Conservation (phyloP, 768 basidiomycete species). For the Macrolepiota dolichaula region DNA sequence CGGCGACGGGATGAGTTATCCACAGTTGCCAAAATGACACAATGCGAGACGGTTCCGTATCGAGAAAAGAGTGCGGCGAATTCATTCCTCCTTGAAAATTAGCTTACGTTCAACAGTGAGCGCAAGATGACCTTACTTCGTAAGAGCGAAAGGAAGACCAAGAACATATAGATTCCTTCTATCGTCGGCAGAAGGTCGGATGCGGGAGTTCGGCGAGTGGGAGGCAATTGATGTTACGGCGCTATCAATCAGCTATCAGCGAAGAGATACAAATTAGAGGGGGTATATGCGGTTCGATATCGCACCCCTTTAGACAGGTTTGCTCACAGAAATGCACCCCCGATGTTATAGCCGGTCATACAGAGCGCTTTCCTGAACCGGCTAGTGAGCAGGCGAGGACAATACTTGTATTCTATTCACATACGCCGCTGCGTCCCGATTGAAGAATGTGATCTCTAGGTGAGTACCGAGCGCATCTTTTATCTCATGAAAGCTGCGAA, state of each 20-base stretch:
- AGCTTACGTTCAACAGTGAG: background rate
- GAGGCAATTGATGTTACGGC: conserved; percentile 31
- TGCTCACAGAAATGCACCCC: conserved; percentile 54
- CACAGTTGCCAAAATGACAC: conserved; percentile 79
- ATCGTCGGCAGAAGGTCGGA: conserved; percentile 34
- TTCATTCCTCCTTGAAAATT: conserved; percentile 37
- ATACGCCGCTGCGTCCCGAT: conserved; percentile 52
- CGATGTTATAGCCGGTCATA: conserved; percentile 60
- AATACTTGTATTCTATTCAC: conserved; percentile 15
- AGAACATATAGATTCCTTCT: conserved; percentile 85
- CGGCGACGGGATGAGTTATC: conserved; percentile 82
- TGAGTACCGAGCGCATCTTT: conserved; percentile 34
- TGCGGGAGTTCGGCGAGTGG: conserved; percentile 19
- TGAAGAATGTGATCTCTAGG: conserved; percentile 52
- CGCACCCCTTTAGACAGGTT: background rate
- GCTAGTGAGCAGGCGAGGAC: conserved; percentile 8
- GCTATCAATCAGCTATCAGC: conserved; percentile 26
- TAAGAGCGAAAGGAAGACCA: conserved; percentile 77
- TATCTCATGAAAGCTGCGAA: conserved; percentile 41
- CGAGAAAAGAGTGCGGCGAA: conserved; percentile 59
- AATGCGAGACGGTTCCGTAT: conserved; percentile 68
- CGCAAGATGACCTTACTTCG: conserved; percentile 48
- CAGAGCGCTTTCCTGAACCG: conserved; percentile 56
- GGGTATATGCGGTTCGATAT: conserved; percentile 1
- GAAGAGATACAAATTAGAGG: conserved; percentile 17